Evolutionary conservation across 768 basidiomycete genomes (phyloP), one percentile per base, ranked within the genome.

Genomic region (Termitomyces sp.): DNA sequence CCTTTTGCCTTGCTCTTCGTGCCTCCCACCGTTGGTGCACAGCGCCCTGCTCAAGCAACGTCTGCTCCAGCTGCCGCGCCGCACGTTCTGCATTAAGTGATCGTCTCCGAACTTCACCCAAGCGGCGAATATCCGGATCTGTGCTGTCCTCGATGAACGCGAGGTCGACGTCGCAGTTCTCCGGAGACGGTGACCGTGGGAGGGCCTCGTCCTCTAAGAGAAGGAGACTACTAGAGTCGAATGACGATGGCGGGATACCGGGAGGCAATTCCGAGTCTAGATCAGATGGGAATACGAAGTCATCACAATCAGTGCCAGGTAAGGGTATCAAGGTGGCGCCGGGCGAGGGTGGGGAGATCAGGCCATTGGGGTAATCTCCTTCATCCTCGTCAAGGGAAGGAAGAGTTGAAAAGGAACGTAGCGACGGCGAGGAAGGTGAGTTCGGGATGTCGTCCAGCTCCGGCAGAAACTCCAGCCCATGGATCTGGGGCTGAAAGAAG

Each of bases 1-100:
- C 79, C 50, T 73, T 69, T 66, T 80, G 82, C 59, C 78, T 69
- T 60, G 54, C 65, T 58, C 71, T 75, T 60, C 75, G 69, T 53
- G 76, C 77, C 62, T 78, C 80, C 62, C 64, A 60, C n/a, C 61
- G 47, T 58, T 70, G 62, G 56, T 71, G 70, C 58, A 71, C 70
- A 63, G 71, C 56, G n/a, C 70, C 70, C 53, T 73, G 70, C 19
- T 71, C 70, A 26, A 69, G 62, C 58, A 73, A 59, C 46, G 49
- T 50, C 43, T 51, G 49, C 49, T 64, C 69, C 50, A 57, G 41
- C 56, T 53, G 40, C 26, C 59, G 61, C 12, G 68, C 66, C 11
- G 48, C 59, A 5, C 62, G 59, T 54, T 66, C 70, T 15, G 61
- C 60, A 23, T 55, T 63, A 40, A 60, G 56, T 15, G 56, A 63